Base-by-base conservation (phyloP, 805 yeast genomes). In the Ogataea corticis region DNA sequence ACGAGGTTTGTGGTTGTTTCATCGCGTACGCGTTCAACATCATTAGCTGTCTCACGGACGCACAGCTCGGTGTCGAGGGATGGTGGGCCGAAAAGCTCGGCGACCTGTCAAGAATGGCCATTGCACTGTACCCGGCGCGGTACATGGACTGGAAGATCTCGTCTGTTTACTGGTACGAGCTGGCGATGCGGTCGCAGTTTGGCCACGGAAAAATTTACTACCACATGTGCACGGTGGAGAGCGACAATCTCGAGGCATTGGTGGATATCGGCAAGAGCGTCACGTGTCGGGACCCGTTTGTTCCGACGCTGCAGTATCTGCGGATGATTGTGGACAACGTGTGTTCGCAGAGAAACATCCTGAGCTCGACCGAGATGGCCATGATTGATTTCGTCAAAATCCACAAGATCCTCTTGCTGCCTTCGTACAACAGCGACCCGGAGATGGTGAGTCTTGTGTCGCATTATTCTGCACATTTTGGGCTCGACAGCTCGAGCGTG, bases 71-170 rank as follows among this genome's bases (percentile, higher is more conserved):
- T 48, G 77, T 78, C 74, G 82, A 77, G 61, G 82, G 82, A 28
- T 79, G 82, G 77, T 88, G 96, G 96, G 76, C 82, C 23, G 96
- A 88, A 63, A 85, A 89, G 58, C 66, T 88, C 41, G 96, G 96
- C 29, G 96, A 88, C 61, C 68, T 88, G 52, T 83, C 92, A 29
- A 70, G 96, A 59, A 87, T 88, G 90, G 92, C 95, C 10, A 87
- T 88, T 54, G 94, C 95, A 0, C 68, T 87, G 34, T 87, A 86
- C 56, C 83, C 90, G 7, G 83, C 90, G 2, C 77, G 85, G 41
- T 84, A 79, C 59, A 85, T 87, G 52, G 96, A 88, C 63, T 88
- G 96, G 96, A 85, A 87, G 61, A 65, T 82, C 15, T 77, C 88
- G 46, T 85, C 95, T 1, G 90, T 86, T 62, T 80, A 81, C 61